phyloP scores from a whole-genome alignment of 768 basidiomycete species.

The Psilocybe sp. region DNA sequence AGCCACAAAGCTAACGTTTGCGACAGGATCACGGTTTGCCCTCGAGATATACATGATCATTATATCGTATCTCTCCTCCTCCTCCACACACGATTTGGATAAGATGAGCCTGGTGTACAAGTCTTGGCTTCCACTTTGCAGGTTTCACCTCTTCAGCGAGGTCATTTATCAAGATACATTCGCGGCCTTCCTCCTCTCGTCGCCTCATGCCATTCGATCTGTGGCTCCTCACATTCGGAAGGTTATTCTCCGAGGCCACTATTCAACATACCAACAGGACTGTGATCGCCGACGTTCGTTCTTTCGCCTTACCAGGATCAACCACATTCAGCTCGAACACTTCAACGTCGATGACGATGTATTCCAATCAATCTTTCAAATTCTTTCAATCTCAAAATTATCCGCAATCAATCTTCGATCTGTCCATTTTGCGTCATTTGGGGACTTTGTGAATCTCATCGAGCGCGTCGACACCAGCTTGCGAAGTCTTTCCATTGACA shows the following conservation, averaged over 20 bases:
- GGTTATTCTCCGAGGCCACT: constrained; percentile 24
- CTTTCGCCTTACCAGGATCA: constrained; percentile 6
- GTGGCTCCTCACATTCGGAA: constrained; percentile 27
- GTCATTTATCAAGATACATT: constrained; percentile 25
- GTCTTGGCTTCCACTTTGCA: constrained; percentile 29
- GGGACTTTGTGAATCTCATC: constrained; percentile 50
- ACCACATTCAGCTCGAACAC: constrained; percentile 5
- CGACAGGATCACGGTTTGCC: constrained; percentile 24
- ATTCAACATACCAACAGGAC: neutral
- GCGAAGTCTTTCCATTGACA: constrained; percentile 40
- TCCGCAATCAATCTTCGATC: constrained; percentile 42
- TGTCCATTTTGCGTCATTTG: constrained; percentile 28
- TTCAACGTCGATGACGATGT: neutral
- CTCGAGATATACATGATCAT: constrained; percentile 30
- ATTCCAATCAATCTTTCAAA: neutral
- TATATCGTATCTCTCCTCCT: constrained; percentile 23
- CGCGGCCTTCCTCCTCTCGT: constrained; percentile 22
- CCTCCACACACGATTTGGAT: constrained; percentile 22
- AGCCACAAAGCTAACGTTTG: constrained; percentile 13
- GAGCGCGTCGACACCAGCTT: constrained; percentile 47
- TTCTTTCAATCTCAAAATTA: constrained; percentile 40
- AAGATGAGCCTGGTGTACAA: constrained; percentile 30
- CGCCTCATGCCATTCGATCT: constrained; percentile 21
- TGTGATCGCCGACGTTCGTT: neutral
- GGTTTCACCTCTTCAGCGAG: constrained; percentile 31